These are phyloP conservation scores for Ganoderma lucidum DNA, from an alignment of 1,284 basidiomycete species.

Conservation along the genomic window DNA sequence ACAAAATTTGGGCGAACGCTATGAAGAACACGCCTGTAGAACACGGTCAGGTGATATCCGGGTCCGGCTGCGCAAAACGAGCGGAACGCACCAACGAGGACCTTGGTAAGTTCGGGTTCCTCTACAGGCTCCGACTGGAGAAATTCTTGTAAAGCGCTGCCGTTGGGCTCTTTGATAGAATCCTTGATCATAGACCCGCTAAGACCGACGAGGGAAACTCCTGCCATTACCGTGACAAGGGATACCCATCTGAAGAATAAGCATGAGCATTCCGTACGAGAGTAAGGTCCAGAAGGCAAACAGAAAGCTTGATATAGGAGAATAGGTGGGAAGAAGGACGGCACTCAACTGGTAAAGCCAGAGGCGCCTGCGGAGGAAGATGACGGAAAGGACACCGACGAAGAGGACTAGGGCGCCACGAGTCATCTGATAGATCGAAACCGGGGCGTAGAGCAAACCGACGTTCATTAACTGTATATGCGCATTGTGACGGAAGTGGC, in stretches of 20 bases:
- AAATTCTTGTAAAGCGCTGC: conserved; percentile 29
- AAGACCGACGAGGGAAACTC: conserved; percentile 91
- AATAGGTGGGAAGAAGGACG: conserved; percentile 28
- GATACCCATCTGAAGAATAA: conserved; percentile 80
- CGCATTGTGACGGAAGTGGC: conserved; percentile 34
- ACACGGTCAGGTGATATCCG: conserved; percentile 21
- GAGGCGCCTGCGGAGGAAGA: conserved; percentile 87
- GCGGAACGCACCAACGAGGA: conserved; percentile 63
- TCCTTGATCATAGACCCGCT: conserved; percentile 90
- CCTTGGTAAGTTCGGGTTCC: conserved; percentile 66
- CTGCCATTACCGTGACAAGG: conserved; percentile 89
- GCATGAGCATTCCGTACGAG: conserved; percentile 21
- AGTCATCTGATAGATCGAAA: conserved; percentile 99
- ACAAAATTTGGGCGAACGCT: conserved; percentile 97
- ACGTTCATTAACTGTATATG: conserved; percentile 86
- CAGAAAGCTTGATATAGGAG: conserved; percentile 22
- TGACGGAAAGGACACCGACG: conserved; percentile 92
- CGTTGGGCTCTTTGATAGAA: conserved; percentile 56
- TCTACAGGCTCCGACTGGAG: conserved; percentile 53
- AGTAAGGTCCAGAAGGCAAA: conserved; percentile 1
- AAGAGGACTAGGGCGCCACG: conserved; percentile 97
- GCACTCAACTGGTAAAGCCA: conserved; percentile 77
- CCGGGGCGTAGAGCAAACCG: conserved; percentile 93
- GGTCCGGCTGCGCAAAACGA: conserved; percentile 19
- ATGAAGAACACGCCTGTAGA: conserved; percentile 85